phyloP scores from a whole-genome alignment of 139 green algal species.

The Coelastrella sp. region DNA sequence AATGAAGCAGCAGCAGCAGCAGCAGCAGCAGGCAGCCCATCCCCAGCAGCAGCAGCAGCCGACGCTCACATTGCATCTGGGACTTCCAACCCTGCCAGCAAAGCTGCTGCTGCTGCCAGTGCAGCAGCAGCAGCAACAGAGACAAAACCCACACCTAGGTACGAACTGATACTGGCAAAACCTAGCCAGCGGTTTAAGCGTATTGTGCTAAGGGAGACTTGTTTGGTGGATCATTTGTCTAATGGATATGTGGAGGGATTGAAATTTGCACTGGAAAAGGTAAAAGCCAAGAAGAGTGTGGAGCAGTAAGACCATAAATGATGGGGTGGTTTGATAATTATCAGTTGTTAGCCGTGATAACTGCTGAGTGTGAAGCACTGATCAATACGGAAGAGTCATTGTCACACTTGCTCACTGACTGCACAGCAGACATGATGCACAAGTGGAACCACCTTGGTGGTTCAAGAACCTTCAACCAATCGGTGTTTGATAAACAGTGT shows the following conservation, averaged over 20 bases:
- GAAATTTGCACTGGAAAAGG: slow-evolving; percentile 6
- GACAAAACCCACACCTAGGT: neutral
- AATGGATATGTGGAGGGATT: slow-evolving; percentile 39
- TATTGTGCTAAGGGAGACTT: slow-evolving; percentile 45
- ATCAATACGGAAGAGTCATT: too few species aligned
- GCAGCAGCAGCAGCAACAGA: neutral
- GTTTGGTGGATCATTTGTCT: slow-evolving; percentile 37
- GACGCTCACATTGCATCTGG: neutral
- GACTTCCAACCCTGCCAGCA: neutral
- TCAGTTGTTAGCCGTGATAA: too few species aligned
- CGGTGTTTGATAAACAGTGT: too few species aligned
- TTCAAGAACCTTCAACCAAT: too few species aligned
- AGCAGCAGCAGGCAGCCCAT: neutral
- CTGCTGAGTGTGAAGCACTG: too few species aligned
- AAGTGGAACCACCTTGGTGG: too few species aligned
- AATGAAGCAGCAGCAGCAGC: neutral
- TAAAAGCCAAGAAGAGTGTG: neutral
- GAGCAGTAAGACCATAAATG: too few species aligned
- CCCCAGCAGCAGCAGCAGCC: slow-evolving; percentile 5
- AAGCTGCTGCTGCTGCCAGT: neutral
- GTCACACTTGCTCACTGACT: too few species aligned
- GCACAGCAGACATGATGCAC: too few species aligned
- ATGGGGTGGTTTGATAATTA: too few species aligned
- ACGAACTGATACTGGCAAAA: slow-evolving; percentile 41
- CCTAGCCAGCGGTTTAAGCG: slow-evolving; percentile 33